Base-by-base conservation (phyloP, 164 flowering plant genomes). In the Kingdonia uniflora region DNA sequence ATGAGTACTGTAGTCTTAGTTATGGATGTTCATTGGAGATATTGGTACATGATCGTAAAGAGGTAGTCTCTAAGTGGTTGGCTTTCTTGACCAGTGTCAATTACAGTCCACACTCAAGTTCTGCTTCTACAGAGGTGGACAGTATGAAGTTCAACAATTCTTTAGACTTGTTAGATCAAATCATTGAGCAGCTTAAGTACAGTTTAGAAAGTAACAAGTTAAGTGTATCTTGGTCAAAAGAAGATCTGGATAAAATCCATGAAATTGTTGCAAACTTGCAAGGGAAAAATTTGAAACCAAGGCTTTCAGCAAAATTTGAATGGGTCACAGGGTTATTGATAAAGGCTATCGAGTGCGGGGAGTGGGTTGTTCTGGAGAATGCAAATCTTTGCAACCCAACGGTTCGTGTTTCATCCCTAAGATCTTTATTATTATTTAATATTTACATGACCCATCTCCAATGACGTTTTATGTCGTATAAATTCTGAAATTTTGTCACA, bases 301-400 rank as follows among this genome's bases (percentile, higher is more conserved):
- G 68, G 42, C 53, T 67, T 65, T 65, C 95, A 19, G 76, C 71
- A 11, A 94, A 85, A 59, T 94, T 94, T 79, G 99, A 87, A 65
- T 94, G 99, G 99, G 87, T 84, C 21, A 63, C 79, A 0, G 99
- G 99, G 15, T 20, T 66, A 43, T 70, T 94, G 35, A 62, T 94
- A 39, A 89, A 78, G 74, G 99, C 99, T 46, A 74, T 89, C 41
- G 96, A 89, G 56, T 79, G 67, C 63, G 99, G 99, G 19, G 96
- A 94, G 50, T 94, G 99, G 99, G 61, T 94, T 59, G 79, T 94
- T 49, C 73, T 94, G n/a, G 95, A 94, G 67, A 84, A 87, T 62
- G 99, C 99, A 40, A 94, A 89, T 71, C 80, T 85, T 42, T 94
- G 99, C 69, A 94, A 83, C 65, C 99, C 99, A 58, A 89, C 99